Conservation (phyloP, 192 early-diverging fungal species). For the Phycomyces blakesleeanus region DNA sequence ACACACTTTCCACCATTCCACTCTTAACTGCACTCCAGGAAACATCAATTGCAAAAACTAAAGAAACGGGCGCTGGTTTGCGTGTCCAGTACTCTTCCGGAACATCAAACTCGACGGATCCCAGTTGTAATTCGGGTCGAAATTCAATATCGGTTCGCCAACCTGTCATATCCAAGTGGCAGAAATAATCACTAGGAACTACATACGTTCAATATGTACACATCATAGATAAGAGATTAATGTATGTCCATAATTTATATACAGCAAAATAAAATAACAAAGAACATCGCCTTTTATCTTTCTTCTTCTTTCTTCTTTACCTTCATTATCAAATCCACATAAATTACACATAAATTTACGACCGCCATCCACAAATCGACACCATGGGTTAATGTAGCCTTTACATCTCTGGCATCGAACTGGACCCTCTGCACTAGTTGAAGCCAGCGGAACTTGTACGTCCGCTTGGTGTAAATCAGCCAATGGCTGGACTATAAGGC, state of each 20-base stretch:
- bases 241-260: too few relatives aligned
- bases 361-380: conserved; percentile 86
- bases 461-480: conserved; percentile 79
- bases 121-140: conserved; percentile 85
- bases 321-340: conserved; percentile 83
- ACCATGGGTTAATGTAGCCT: conserved; percentile 91
- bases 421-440: conserved; percentile 78
- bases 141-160: conserved; percentile 77
- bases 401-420: conserved; percentile 88
- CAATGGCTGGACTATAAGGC: conserved; percentile 87
- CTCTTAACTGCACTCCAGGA: conserved; percentile 82
- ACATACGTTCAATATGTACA: conserved; percentile 2
- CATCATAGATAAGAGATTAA: too few relatives aligned
- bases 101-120: conserved; percentile 89
- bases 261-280: too few relatives aligned
- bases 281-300: too few relatives aligned
- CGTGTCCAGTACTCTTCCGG: conserved; percentile 71
- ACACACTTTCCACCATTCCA: conserved; percentile 71
- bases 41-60: conserved; percentile 95
- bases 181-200: conserved; percentile 88
- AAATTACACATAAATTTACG: conserved; percentile 92
- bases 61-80: conserved; percentile 63
- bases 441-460: conserved; percentile 72
- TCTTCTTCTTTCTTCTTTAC: conserved; percentile 31
- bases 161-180: conserved; percentile 91